Evolutionary conservation across 768 basidiomycete genomes (phyloP).

Genomic region (Tricholoma flavovirens): DNA sequence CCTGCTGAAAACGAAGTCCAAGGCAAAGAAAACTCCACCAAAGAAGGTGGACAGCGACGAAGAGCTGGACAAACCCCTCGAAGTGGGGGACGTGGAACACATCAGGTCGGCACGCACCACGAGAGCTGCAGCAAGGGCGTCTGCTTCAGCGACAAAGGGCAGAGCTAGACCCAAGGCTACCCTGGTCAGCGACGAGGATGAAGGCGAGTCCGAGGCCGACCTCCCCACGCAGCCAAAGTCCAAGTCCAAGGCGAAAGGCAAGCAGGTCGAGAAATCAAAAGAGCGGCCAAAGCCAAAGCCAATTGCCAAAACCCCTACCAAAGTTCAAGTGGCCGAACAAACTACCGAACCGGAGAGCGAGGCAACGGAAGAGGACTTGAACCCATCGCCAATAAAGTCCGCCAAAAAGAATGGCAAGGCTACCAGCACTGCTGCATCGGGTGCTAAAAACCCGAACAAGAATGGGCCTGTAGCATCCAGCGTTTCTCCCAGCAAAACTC

Average conservation of each 20-base stretch:
- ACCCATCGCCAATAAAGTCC: background rate
- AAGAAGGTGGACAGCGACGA: conserved; percentile 10
- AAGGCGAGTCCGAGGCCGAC: conserved; percentile 10
- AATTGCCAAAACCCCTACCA: background rate
- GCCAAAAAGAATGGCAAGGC: conserved; percentile 1
- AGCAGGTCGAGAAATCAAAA: conserved; percentile 7
- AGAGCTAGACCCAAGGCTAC: conserved; percentile 2
- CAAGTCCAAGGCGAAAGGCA: conserved; percentile 11
- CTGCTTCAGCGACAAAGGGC: conserved; percentile 5
- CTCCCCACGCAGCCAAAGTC: conserved; percentile 7
- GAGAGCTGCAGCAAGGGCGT: background rate
- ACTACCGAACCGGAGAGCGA: conserved; percentile 10
- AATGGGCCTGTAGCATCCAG: background rate
- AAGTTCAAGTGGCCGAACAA: background rate
- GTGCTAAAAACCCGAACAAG: background rate
- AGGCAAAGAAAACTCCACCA: conserved; percentile 10
- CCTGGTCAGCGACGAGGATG: conserved; percentile 10
- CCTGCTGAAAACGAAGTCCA: conserved; percentile 9
- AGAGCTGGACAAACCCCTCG: conserved; percentile 9
- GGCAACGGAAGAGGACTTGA: conserved; percentile 3
- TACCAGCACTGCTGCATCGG: background rate
- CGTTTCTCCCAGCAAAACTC: conserved; percentile 9
- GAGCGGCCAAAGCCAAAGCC: conserved; percentile 9
- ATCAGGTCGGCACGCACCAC: conserved; percentile 1
- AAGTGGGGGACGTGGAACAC: conserved; percentile 8